Evolutionary conservation across 768 basidiomycete genomes (phyloP).

Genomic region (Roridomyces roridus): DNA sequence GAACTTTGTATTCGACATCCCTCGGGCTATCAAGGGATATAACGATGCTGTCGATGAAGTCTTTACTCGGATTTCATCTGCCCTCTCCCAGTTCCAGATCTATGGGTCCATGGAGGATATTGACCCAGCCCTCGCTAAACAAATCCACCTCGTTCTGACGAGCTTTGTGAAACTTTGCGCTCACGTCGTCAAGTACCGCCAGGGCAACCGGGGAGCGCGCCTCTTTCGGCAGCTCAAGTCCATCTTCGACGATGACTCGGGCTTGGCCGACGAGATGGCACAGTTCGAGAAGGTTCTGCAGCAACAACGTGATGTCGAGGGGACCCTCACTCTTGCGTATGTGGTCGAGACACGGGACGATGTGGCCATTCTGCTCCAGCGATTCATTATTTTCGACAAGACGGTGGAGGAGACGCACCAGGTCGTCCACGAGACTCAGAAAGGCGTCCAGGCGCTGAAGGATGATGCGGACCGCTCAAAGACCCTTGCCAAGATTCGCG

Average conservation of each 20-base stretch:
- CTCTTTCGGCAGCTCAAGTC: slow-evolving; percentile 1
- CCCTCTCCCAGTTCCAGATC: slow-evolving; percentile 3
- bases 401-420: background rate
- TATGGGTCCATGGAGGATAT: background rate
- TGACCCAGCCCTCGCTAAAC: background rate
- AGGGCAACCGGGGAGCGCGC: background rate
- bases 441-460: background rate
- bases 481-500: background rate
- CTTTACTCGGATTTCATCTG: background rate
- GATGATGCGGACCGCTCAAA: background rate
- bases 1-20: slow-evolving; percentile 1
- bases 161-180: slow-evolving; percentile 5
- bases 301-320: slow-evolving; percentile 2
- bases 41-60: slow-evolving; percentile 1
- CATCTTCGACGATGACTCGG: slow-evolving; percentile 3
- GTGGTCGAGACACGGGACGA: background rate
- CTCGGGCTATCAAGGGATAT: background rate
- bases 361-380: background rate
- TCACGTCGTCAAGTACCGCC: slow-evolving; percentile 8
- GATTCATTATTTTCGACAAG: background rate
- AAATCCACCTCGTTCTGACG: background rate
- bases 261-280: slow-evolving; percentile 1
- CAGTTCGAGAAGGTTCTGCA: background rate
- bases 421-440: background rate
- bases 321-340: background rate